Evolutionary conservation across 1,284 basidiomycete species (phyloP), one percentile per base, ranked within the genome.

Genomic region (Austroboletus niveus): DNA sequence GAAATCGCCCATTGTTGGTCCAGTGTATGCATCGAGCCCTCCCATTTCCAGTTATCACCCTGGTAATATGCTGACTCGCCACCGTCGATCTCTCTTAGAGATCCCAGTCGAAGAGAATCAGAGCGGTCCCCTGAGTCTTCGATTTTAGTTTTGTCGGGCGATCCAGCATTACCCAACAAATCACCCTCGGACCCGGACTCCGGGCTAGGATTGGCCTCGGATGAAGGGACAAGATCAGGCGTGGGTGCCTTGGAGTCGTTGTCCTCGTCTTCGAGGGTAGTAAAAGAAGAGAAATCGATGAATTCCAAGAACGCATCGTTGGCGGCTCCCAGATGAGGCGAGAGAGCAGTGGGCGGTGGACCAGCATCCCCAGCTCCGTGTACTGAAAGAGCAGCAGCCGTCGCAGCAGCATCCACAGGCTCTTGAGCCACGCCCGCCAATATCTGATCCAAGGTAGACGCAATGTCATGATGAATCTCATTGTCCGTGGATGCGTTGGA

Each of bases 1-100:
- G 75, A 83, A 57, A 89, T 81, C 34, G 84, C 84, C 87, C 87
- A 90, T 24, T 85, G 76, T 63, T 80, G 82, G 7, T 90, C 88
- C 53, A 76, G 64, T 32, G 78, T 68, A 51, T 76, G 69, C 84
- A 89, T 87, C 30, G 75, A 62, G 55, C 76, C 75, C 52, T 88
- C 87, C 81, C 82, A 90, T 70, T 86, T 89, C 82, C 82, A 90
- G 48, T 76, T 75, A 48, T 72, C 75, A 34, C 75, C 57, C 54
- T 84, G 81, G 68, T 81, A 89, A 65, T 85, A 88, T 49, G 81
- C 75, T 24, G 82, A 79, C 72, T 89, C 86, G 44, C 86, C 86
- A 42, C 85, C 86, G 59, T 89, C 86, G 42, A 90, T 81, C 63
- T 87, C 85, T 61, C 80, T 80, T 74, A 80, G 81, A 48, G 78